Evolutionary conservation across 2,329 filamentous ascomycete genomes (phyloP).

Genomic region (Botrytis hyacinthi): DNA sequence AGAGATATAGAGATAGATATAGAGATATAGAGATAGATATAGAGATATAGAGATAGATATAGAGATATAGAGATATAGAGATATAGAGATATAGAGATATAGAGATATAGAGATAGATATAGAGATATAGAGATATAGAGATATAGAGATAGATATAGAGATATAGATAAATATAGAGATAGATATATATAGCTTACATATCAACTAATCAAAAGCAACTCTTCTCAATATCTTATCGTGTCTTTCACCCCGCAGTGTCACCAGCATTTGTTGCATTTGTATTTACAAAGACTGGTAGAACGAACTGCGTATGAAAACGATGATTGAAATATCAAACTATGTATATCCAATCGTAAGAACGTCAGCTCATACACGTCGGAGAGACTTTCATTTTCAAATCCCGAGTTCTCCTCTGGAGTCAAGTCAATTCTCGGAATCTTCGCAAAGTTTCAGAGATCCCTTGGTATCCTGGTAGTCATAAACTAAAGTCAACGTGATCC

Average conservation of each 20-base stretch:
- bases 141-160: too few species aligned
- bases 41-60: too few species aligned
- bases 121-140: not conserved
- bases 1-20: too few species aligned
- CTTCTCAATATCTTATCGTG: not conserved
- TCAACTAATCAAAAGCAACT: not conserved
- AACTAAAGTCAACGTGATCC: not conserved
- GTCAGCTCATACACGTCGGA: not conserved
- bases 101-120: too few species aligned
- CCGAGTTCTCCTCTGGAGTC: not conserved
- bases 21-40: too few species aligned
- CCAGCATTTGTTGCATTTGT: too few species aligned
- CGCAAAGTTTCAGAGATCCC: not conserved
- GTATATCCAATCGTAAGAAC: not conserved
- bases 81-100: not conserved
- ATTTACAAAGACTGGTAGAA: too few species aligned
- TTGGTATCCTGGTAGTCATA: not conserved
- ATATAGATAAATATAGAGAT: too few species aligned
- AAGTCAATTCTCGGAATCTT: slow-evolving; percentile 2
- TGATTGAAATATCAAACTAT: not conserved
- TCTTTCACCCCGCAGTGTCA: not conserved
- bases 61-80: not conserved
- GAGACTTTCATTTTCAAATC: not conserved
- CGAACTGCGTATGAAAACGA: not conserved
- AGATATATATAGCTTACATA: not conserved